phyloP scores from a whole-genome alignment of 768 basidiomycete species.

The Amanita molliuscula region DNA sequence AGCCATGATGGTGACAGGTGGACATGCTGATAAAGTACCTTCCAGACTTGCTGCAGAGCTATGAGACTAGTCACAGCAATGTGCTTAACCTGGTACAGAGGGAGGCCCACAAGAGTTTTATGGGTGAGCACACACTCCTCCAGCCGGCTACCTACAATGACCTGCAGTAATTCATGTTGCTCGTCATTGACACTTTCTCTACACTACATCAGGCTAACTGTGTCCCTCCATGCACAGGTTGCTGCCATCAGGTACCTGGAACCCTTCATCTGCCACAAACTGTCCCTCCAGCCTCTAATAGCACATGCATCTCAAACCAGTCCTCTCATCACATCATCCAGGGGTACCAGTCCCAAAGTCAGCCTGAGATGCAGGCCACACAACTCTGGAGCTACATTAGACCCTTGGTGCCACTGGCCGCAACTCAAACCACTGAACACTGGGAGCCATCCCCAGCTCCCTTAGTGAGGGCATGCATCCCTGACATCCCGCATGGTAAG shows the following conservation, averaged over 20 bases:
- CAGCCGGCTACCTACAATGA: conserved; percentile 12
- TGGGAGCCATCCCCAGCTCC: background rate
- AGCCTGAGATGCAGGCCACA: background rate
- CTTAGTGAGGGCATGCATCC: no score
- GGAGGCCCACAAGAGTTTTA: conserved; percentile 15
- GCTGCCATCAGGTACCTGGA: no score
- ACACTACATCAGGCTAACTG: background rate
- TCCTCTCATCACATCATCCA: no score
- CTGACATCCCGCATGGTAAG: background rate
- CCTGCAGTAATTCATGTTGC: conserved; percentile 2
- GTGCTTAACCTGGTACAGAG: conserved; percentile 16
- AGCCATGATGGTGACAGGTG: conserved; percentile 11
- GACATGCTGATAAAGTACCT: conserved; percentile 27
- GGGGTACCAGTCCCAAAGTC: no score
- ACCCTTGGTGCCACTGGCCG: background rate
- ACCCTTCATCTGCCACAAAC: no score
- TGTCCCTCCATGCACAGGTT: background rate
- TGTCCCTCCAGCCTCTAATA: no score
- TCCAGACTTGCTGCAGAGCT: conserved; percentile 20
- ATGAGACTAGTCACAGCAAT: conserved; percentile 19
- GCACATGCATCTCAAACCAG: no score
- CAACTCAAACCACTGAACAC: background rate
- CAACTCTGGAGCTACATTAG: background rate
- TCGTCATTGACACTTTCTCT: background rate
- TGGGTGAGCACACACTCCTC: conserved; percentile 14